phyloP scores from a whole-genome alignment of 768 basidiomycete genomes.

The Kwoniella mangroviensis region DNA sequence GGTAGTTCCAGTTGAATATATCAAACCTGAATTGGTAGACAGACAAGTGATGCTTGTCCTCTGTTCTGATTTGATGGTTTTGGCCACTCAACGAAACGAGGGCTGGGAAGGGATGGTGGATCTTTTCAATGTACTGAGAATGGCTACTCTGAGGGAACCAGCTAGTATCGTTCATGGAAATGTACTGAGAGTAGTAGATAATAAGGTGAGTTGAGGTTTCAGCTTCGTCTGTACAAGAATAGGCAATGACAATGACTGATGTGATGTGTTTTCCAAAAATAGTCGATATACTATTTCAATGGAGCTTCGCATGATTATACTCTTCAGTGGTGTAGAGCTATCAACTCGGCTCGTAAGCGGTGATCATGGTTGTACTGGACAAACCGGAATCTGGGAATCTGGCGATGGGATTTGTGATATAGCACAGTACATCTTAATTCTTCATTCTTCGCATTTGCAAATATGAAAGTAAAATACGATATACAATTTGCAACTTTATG shows the following conservation, averaged over 20 bases:
- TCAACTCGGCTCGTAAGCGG: slow-evolving; percentile 44
- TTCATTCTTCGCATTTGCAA: too few species aligned
- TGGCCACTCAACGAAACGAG: slow-evolving; percentile 83
- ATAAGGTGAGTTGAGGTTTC: slow-evolving; percentile 45
- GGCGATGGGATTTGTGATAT: neutral
- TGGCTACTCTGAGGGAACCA: slow-evolving; percentile 90
- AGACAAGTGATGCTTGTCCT: slow-evolving; percentile 44
- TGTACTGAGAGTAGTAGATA: slow-evolving; percentile 55
- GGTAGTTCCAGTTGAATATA: slow-evolving; percentile 85
- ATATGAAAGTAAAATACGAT: neutral
- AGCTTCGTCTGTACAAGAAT: neutral
- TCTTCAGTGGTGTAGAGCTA: slow-evolving; percentile 48
- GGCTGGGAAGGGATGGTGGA: slow-evolving; percentile 78
- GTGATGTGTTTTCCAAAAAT: neutral
- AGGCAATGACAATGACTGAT: neutral
- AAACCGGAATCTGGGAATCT: too few species aligned
- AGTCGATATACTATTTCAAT: slow-evolving; percentile 54
- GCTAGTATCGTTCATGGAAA: slow-evolving; percentile 89
- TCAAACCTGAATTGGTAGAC: slow-evolving; percentile 78
- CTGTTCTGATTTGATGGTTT: slow-evolving; percentile 83
- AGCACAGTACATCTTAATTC: neutral
- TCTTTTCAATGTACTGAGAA: slow-evolving; percentile 93
- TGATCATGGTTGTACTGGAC: slow-evolving; percentile 5
- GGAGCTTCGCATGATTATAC: slow-evolving; percentile 29
- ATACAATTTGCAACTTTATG: neutral